These are phyloP conservation scores for Sporothrix globosa DNA, from an alignment of 2,329 filamentous ascomycete species.

Conservation along the genomic window DNA sequence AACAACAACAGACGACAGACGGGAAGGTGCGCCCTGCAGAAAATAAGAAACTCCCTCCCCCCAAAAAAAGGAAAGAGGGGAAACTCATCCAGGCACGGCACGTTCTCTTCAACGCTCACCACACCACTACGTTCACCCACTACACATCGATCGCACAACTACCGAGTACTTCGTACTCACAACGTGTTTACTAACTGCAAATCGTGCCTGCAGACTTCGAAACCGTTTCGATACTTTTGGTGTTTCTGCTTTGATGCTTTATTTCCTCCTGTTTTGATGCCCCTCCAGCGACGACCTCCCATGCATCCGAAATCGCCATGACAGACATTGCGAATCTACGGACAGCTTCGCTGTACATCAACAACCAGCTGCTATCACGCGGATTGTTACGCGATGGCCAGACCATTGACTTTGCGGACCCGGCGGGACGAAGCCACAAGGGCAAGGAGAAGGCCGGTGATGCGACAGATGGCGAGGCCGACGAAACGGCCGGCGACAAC, in stretches of 20 bases:
- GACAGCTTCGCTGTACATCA: slow-evolving; percentile 71
- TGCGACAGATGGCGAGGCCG: neutral
- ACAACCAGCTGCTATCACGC: slow-evolving; percentile 69
- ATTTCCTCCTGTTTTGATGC: neutral
- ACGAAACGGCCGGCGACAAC: slow-evolving; percentile 23
- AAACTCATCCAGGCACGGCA: slow-evolving; percentile 8
- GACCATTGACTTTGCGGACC: slow-evolving; percentile 79
- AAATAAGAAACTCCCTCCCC: neutral
- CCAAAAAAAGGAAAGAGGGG: slow-evolving; percentile 18
- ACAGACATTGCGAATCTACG: slow-evolving; percentile 64
- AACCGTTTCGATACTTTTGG: neutral
- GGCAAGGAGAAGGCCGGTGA: neutral
- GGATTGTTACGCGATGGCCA: slow-evolving; percentile 69
- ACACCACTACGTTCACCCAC: neutral
- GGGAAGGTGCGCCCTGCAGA: neutral
- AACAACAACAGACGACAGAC: slow-evolving; percentile 13
- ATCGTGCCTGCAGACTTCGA: neutral
- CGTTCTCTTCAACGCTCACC: neutral
- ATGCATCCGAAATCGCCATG: slow-evolving; percentile 45
- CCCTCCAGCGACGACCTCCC: neutral
- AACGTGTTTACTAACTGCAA: too few relatives aligned
- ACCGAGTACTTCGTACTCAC: neutral
- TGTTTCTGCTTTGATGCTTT: neutral
- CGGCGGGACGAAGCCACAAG: slow-evolving; percentile 58
- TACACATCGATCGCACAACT: neutral